Evolutionary conservation across 2,329 filamentous ascomycete species (phyloP).

Genomic region (Aspergillus bombycis): DNA sequence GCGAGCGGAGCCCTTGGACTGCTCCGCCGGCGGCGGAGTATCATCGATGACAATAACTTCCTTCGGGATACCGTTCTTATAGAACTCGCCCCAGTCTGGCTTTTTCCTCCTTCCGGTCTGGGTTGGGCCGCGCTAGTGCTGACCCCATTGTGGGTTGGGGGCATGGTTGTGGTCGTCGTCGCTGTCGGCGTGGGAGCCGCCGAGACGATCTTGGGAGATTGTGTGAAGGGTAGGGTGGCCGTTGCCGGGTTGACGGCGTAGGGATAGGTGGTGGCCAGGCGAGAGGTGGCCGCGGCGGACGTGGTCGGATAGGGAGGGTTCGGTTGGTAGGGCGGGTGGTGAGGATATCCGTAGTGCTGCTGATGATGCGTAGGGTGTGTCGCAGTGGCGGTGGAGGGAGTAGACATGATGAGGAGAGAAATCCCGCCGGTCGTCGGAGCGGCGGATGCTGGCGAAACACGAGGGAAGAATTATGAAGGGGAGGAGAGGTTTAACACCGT

Average conservation of each 20-base stretch:
- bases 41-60: slow-evolving; percentile 83
- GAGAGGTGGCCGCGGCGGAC: slow-evolving; percentile 42
- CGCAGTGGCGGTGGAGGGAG: slow-evolving; percentile 75
- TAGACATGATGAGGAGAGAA: slow-evolving; percentile 66
- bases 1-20: slow-evolving; percentile 27
- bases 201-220: slow-evolving; percentile 39
- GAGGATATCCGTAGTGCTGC: slow-evolving; percentile 64
- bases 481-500: slow-evolving; percentile 1
- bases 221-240: slow-evolving; percentile 36
- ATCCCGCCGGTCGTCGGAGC: slow-evolving; percentile 34
- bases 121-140: slow-evolving; percentile 40
- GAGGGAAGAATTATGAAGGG: slow-evolving; percentile 7
- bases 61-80: slow-evolving; percentile 79
- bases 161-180: slow-evolving; percentile 34
- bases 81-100: slow-evolving; percentile 79
- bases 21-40: slow-evolving; percentile 58
- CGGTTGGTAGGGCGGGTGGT: slow-evolving; percentile 59
- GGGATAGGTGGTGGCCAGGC: slow-evolving; percentile 47
- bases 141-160: slow-evolving; percentile 43
- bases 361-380: slow-evolving; percentile 67
- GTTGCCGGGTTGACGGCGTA: slow-evolving; percentile 43
- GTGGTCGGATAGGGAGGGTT: slow-evolving; percentile 57
- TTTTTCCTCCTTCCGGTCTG: slow-evolving; percentile 56
- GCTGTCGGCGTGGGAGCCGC: slow-evolving; percentile 39
- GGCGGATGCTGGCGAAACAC: slow-evolving; percentile 20